Evolutionary conservation across 2,329 filamentous ascomycete genomes (phyloP).

Genomic region (Plenodomus biglobosus): DNA sequence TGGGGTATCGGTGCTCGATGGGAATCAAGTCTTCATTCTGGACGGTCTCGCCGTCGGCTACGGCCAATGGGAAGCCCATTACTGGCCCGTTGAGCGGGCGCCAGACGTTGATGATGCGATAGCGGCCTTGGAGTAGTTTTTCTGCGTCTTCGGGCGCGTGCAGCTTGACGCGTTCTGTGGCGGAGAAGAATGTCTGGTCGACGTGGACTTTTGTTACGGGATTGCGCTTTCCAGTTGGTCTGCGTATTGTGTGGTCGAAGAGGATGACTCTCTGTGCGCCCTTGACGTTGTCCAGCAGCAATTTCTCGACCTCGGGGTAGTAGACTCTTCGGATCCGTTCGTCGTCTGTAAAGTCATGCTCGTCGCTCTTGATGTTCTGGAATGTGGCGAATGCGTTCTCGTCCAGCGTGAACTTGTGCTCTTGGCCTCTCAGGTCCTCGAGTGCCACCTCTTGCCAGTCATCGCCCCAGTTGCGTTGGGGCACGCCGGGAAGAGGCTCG

Average conservation of each 20-base stretch:
- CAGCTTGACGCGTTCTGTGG: constrained; percentile 65
- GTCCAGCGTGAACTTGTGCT: constrained; percentile 68
- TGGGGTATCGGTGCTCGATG: constrained; percentile 72
- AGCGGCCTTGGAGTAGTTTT: constrained; percentile 65
- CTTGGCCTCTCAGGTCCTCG: constrained; percentile 71
- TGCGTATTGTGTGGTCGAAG: constrained; percentile 89
- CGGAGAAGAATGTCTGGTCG: constrained; percentile 73
- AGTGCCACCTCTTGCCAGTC: constrained; percentile 58
- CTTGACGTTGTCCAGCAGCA: constrained; percentile 68
- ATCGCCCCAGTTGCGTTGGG: constrained; percentile 65
- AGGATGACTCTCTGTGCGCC: constrained; percentile 68
- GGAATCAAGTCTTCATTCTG: constrained; percentile 66
- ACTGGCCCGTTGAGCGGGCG: constrained; percentile 62
- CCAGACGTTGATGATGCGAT: constrained; percentile 89
- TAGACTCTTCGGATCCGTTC: constrained; percentile 69
- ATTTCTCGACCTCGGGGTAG: constrained; percentile 78
- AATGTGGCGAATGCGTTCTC: constrained; percentile 73
- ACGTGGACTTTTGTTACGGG: constrained; percentile 78
- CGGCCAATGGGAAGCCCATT: constrained; percentile 58
- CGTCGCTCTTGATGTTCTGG: constrained; percentile 58
- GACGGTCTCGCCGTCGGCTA: constrained; percentile 59
- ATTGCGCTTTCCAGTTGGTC: constrained; percentile 61
- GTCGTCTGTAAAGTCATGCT: constrained; percentile 66
- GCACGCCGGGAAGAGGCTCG: constrained; percentile 63
- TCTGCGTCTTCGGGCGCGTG: constrained; percentile 71